Percentiles rank a stretch among this genome's conserved stretches.
Evolutionary conservation across 441 rosid species (phyloP).

Genomic region (Theobroma grandiflorum): DNA sequence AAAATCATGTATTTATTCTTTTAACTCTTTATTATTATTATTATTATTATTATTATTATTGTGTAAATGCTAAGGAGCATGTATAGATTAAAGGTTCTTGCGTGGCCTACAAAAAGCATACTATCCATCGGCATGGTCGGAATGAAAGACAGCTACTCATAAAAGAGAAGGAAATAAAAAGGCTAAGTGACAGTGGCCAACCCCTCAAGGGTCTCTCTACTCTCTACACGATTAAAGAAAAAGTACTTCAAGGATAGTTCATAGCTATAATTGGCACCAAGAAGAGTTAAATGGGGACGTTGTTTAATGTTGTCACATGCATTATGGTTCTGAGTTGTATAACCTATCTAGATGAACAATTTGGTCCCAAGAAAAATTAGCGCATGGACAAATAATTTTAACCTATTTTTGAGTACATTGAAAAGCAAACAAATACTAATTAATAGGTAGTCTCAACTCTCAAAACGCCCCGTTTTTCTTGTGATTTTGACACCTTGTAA

Average conservation of each 20-base stretch:
- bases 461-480: too few relatives aligned
- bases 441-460: too few relatives aligned
- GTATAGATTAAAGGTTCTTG: not conserved
- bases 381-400: not conserved
- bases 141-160: not conserved
- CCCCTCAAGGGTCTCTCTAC: not conserved
- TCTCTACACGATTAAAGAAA: not conserved
- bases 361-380: not conserved
- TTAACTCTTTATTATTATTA: not conserved
- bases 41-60: too few relatives aligned
- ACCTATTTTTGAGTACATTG: not conserved
- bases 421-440: not conserved
- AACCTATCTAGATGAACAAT: not conserved
- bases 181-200: not conserved
- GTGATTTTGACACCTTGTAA: too few relatives aligned
- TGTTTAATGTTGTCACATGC: constrained; percentile 19
- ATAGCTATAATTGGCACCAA: not conserved
- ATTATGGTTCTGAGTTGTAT: not conserved
- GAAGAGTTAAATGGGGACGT: not conserved
- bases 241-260: not conserved
- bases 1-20: not conserved
- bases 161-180: not conserved
- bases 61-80: too few relatives aligned
- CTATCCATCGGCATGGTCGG: not conserved
- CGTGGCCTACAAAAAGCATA: not conserved